Conservation (phyloP, 495 filamentous ascomycete species). For the Aspergillus incahuasiensis region DNA sequence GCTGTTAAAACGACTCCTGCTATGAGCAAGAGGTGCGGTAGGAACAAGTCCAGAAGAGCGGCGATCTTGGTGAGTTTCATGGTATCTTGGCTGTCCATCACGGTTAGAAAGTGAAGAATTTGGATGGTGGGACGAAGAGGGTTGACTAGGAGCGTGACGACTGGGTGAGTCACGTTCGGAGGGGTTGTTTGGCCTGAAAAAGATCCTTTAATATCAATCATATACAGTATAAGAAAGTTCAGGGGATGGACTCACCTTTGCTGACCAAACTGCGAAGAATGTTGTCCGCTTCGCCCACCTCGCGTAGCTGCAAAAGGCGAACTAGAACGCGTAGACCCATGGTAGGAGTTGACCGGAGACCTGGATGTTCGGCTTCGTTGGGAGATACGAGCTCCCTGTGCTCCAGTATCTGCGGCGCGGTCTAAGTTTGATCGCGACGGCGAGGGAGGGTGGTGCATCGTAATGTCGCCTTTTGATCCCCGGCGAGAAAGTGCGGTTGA, state of each 20-base stretch:
- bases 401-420: slow-evolving; percentile 32
- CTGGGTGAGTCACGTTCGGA: slow-evolving; percentile 40
- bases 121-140: slow-evolving; percentile 47
- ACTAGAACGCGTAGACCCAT: slow-evolving; percentile 60
- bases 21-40: slow-evolving; percentile 26
- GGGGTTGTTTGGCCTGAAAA: slow-evolving; percentile 44
- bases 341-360: slow-evolving; percentile 54
- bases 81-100: slow-evolving; percentile 50
- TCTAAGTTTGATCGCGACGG: slow-evolving; percentile 35
- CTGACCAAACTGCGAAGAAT: slow-evolving; percentile 51
- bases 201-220: slow-evolving; percentile 18
- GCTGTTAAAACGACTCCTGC: slow-evolving; percentile 50
- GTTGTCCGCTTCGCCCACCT: slow-evolving; percentile 52
- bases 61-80: slow-evolving; percentile 51
- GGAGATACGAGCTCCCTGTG: slow-evolving; percentile 27
- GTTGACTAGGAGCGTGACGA: slow-evolving; percentile 55
- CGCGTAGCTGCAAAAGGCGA: slow-evolving; percentile 58
- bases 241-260: slow-evolving; percentile 49
- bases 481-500: slow-evolving; percentile 30
- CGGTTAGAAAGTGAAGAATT: slow-evolving; percentile 50
- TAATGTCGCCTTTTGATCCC: slow-evolving; percentile 19
- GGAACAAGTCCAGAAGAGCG: slow-evolving; percentile 35
- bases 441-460: slow-evolving; percentile 36
- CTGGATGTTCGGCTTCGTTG: slow-evolving; percentile 28
- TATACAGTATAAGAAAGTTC: slow-evolving; percentile 11